Evolutionary conservation across 1,139 yeast genomes (phyloP).

Genomic region (Blastobotrys malaysiensis): DNA sequence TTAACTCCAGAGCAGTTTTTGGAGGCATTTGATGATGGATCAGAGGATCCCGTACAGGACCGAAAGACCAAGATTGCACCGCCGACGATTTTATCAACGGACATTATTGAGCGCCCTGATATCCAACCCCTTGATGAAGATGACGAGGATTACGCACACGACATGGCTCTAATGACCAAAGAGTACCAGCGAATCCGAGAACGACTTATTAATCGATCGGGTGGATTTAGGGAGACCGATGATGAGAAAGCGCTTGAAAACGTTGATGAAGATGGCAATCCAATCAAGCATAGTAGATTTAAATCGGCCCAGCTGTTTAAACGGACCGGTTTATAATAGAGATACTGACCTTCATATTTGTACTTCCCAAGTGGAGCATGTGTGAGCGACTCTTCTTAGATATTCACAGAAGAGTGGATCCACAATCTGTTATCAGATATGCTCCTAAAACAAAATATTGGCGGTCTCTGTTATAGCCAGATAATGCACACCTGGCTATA

Average conservation of each 20-base stretch:
- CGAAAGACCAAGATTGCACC: conserved; percentile 17
- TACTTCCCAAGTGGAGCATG: neutral
- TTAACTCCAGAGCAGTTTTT: conserved; percentile 34
- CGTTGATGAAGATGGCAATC: conserved; percentile 61
- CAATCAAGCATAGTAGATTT: conserved; percentile 58
- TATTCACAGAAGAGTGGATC: neutral
- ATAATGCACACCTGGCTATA: neutral
- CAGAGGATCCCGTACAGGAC: conserved; percentile 10
- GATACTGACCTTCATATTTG: neutral
- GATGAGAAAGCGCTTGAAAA: conserved; percentile 61
- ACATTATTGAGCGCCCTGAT: conserved; percentile 4
- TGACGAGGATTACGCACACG: conserved; percentile 14
- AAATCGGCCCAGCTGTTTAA: conserved; percentile 45
- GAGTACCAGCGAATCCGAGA: conserved; percentile 58
- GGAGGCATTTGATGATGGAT: conserved; percentile 22
- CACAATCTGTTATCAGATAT: neutral
- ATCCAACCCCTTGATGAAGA: conserved; percentile 9
- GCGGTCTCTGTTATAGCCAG: neutral
- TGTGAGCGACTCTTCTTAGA: neutral
- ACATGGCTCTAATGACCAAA: conserved; percentile 38
- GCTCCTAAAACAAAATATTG: neutral
- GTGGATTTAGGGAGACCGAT: conserved; percentile 45
- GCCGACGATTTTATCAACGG: conserved; percentile 11
- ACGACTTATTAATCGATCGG: conserved; percentile 43
- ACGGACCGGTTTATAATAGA: conserved; percentile 3